phyloP scores from a whole-genome alignment of 2,329 filamentous ascomycete species.

The Didymella pinodella region DNA sequence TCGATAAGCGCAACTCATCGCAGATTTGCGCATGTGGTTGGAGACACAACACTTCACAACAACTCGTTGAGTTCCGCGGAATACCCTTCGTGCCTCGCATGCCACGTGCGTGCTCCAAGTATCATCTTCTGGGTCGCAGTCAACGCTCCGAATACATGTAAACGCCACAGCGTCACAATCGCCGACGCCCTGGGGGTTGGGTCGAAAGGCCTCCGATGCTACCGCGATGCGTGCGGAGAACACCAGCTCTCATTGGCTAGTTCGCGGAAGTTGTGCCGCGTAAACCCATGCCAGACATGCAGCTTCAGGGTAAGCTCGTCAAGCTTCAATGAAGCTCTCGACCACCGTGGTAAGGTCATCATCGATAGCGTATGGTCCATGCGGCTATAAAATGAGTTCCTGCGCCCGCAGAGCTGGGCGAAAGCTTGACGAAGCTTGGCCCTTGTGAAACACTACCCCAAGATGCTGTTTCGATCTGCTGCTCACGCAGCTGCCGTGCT shows the following conservation, averaged over 20 bases:
- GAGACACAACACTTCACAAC: conserved; percentile 9
- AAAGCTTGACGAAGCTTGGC: conserved; percentile 34
- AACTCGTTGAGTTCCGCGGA: neutral
- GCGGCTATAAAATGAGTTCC: conserved; percentile 25
- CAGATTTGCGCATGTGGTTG: conserved; percentile 10
- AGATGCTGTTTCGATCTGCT: conserved; percentile 14
- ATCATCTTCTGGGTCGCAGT: neutral
- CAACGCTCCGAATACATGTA: neutral
- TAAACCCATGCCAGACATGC: conserved; percentile 6
- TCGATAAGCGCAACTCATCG: conserved; percentile 3
- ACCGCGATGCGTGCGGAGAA: conserved; percentile 12
- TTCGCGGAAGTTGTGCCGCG: conserved; percentile 15
- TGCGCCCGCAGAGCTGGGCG: conserved; percentile 25
- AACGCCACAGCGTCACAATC: conserved; percentile 19
- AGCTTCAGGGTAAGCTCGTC: conserved; percentile 15
- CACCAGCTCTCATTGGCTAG: conserved; percentile 13
- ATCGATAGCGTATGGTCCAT: neutral
- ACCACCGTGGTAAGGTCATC: conserved; percentile 4
- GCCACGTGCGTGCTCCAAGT: conserved; percentile 4
- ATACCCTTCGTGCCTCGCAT: neutral
- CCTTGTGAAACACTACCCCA: conserved; percentile 1
- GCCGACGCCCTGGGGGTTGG: conserved; percentile 1
- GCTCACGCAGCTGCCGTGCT: conserved; percentile 22
- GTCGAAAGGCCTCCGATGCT: neutral
- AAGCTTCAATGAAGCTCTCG: conserved; percentile 6